Evolutionary conservation across 345 rosid species (phyloP), one percentile per base, ranked within the genome.

Genomic region (Chamaenerion angustifolium): DNA sequence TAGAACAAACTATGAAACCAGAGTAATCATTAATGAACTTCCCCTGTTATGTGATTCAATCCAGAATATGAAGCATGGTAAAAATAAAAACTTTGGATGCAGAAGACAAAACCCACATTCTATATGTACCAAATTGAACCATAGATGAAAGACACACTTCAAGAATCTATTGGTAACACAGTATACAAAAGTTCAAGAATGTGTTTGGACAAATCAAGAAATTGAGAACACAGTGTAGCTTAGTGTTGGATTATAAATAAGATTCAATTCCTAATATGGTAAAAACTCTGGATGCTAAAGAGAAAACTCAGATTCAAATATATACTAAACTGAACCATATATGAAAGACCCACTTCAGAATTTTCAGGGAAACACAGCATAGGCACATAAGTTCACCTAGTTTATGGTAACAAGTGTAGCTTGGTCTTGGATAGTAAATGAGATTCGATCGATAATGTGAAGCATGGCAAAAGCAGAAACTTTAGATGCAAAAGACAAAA

Each of bases 351-450:
- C 52, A 57, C 18, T 6, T 2, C 12, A 50, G 15, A 13, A n/a
- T 23, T 48, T 0, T 15, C 3, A 11, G 12, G 23, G 21, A 12
- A 8, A 8, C 3, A 0, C 25, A 45, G 43, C 41, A n/a, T 7
- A 9, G 6, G 13, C 4, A 17, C 21, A 23, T 27, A 23, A 21
- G 4, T 12, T 35, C 31, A 59, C 64, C 64, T 1, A 46, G 64
- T 15, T 42, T 53, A 43, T 46, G 57, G 47, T 53, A 48, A 14
- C 64, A 57, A 0, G 57, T 51, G 51, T 52, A 53, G 48, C 64
- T 60, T 1, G 64, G 57, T 1, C 49, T 45, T 4, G 64, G 64
- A 27, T 43, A 59, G 40, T 59, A 21, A 21, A 21, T 21, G 25
- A 21, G 25, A 21, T 21, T 21, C 25, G 4, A 21, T 21, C 4